Base-by-base conservation (phyloP, 164 flowering plant species). In the Sextonia rubra region DNA sequence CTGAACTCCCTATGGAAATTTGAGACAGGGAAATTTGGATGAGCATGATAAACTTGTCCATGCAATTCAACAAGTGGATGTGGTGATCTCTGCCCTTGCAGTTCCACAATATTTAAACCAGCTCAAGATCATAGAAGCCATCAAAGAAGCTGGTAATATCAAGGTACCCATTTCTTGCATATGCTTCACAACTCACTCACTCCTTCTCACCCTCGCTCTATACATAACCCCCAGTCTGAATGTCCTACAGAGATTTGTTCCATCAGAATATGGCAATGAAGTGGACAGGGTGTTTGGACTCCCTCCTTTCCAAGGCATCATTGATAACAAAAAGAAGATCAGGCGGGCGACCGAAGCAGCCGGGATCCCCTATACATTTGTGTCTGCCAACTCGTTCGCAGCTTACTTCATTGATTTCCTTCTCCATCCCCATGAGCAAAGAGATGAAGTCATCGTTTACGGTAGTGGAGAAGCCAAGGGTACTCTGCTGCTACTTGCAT, bases 241-340 rank as follows among this genome's bases (percentile, higher is more conserved):
- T 29, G 22, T 32, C 15, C 24, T 3, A 37, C 58, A 80, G 85
- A 84, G 85, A 68, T 82, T 86, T 65, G 56, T 81, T 1, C 84
- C 89, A 47, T 84, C 87, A 9, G 85, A 84, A 22, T 84, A 73
- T 24, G 89, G 86, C 30, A 24, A n/a, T 11, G 86, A 85, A 44
- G 84, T 67, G 70, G 84, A 79, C 30, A 76, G 81, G 58, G 68
- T 80, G n/a, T 37, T 0, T 2, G 73, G 32, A 11, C 74, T 85
- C 4, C 80, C 82, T 0, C 85, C 88, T 14, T 82, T 79, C 60
- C 74, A 80, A 71, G 64, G 66, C 0, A 48, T 73, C 5, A 65
- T 83, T 0, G 83, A 82, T 2, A 67, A 69, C 14, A 85, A 83
- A 75, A 75, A 52, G 74, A 79, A 76, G 66, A 72, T 82, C 2